Conservation (phyloP, 495 filamentous ascomycete species). For the Lepidopterella palustris region DNA sequence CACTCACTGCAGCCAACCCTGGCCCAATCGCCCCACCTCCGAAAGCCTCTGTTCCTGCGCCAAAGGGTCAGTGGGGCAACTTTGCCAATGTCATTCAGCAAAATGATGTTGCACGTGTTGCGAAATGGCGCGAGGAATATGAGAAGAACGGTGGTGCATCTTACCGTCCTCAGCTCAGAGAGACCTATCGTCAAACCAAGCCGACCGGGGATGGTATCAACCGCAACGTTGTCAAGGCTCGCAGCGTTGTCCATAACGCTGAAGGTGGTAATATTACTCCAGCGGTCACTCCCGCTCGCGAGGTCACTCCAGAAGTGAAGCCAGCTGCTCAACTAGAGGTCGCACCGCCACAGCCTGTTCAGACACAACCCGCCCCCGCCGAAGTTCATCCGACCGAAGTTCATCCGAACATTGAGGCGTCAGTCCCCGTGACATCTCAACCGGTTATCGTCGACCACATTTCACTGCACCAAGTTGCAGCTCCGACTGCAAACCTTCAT, state of each 20-base stretch:
- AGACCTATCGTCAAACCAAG: neutral
- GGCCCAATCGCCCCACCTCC: constrained; percentile 8
- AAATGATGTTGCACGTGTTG: neutral
- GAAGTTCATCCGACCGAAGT: neutral
- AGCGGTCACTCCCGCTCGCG: neutral
- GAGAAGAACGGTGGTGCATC: neutral
- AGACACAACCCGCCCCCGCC: neutral
- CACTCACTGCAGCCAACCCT: neutral
- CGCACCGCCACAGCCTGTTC: neutral
- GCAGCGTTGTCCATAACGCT: constrained; percentile 7
- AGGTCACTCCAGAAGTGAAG: constrained; percentile 6
- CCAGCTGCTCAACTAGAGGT: neutral
- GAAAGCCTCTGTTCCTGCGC: neutral
- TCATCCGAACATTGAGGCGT: neutral
- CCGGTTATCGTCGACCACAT: neutral
- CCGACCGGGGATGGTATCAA: neutral
- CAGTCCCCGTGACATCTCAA: constrained; percentile 2
- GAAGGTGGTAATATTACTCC: neutral
- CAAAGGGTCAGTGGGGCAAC: constrained; percentile 2
- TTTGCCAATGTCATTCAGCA: neutral
- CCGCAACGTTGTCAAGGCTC: constrained; percentile 4
- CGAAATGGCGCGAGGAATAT: neutral
- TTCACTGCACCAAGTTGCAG: constrained; percentile 5
- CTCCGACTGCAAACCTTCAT: neutral
- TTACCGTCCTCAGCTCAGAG: neutral